A percentile compares a stretch with the other conserved stretches of the same genome.
Evolutionary conservation across 257 asterid genomes (phyloP).

Genomic region (Fraxinus excelsior): DNA sequence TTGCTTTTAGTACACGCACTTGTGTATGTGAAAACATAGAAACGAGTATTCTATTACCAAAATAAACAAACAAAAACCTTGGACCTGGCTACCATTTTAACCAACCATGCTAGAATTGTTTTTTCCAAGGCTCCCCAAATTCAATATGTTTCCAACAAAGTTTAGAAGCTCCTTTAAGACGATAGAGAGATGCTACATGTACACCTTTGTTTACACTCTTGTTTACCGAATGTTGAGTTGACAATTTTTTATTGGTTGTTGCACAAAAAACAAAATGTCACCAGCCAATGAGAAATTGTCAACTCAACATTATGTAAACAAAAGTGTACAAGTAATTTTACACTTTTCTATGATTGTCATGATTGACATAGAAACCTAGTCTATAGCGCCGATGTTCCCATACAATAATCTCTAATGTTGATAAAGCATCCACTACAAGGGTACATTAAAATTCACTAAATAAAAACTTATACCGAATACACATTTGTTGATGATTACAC

Average conservation of each 20-base stretch:
- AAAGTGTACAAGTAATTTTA: no score
- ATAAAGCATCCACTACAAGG: background rate
- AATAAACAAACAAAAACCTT: background rate
- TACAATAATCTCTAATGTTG: background rate
- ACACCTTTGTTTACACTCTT: slow-evolving; percentile 9
- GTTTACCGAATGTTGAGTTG: slow-evolving; percentile 39
- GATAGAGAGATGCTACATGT: background rate
- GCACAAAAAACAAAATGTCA: no score
- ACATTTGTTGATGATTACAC: background rate
- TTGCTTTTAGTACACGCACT: background rate
- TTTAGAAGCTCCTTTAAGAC: no score
- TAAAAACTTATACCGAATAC: background rate
- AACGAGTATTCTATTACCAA: background rate
- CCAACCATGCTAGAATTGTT: background rate
- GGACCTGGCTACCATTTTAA: background rate
- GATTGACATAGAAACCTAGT: slow-evolving; percentile 18
- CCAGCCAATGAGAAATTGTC: no score
- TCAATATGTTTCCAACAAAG: no score
- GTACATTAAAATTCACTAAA: background rate
- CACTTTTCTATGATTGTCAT: slow-evolving; percentile 13
- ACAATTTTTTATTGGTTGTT: no score
- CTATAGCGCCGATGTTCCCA: slow-evolving; percentile 21
- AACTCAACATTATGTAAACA: no score
- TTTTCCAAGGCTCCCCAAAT: no score
- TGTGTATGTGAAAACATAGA: background rate